Base-by-base conservation (phyloP, 371 early-diverging fungal genomes). In the Entomophthora muscae region DNA sequence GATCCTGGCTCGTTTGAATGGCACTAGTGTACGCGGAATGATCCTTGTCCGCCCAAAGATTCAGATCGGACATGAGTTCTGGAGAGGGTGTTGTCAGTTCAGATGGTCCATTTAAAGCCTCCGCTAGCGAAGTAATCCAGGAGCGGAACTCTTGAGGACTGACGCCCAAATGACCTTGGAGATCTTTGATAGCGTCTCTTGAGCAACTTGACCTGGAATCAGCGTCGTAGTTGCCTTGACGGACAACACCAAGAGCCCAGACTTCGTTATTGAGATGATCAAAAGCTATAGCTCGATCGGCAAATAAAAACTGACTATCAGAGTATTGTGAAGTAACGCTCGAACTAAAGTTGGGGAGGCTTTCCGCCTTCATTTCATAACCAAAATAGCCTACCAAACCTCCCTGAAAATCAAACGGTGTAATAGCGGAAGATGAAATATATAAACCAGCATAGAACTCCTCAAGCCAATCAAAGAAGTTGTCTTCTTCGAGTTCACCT, bases 351-450 rank as follows among this genome's bases (percentile, higher is more conserved):
- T 82, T 80, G 3, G 76, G 73, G 71, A 89, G 57, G 58, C 81
- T 77, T 70, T 93, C 91, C 21, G 79, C 69, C 67, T 88, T 89
- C 93, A 96, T 90, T 65, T 93, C 97, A 67, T 95, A 96, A 0
- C 91, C 92, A 72, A 94, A 81, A 68, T 90, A 90, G 0, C 97
- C 97, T 0, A 91, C 74, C 67, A 93, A 71, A 0, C 97, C 97
- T 57, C 92, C 83, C 23, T 78, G 71, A 27, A 52, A 42, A 30
- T 53, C 28, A 27, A 52, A 12, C 27, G 22, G 7, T 22, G 27
- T 27, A 27, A 13, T 26, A 26, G 27, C 29, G 32, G 27, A 24
- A 30, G 58, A 30, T 26, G 27, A 27, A 58, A 58, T 30, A 3
- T 10, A 17, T n/a, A 30, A n/a, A n/a, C 30, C 5, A 17, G 58